Conservation (phyloP, 148 eudicot genomes). For the Cornus suecica region DNA sequence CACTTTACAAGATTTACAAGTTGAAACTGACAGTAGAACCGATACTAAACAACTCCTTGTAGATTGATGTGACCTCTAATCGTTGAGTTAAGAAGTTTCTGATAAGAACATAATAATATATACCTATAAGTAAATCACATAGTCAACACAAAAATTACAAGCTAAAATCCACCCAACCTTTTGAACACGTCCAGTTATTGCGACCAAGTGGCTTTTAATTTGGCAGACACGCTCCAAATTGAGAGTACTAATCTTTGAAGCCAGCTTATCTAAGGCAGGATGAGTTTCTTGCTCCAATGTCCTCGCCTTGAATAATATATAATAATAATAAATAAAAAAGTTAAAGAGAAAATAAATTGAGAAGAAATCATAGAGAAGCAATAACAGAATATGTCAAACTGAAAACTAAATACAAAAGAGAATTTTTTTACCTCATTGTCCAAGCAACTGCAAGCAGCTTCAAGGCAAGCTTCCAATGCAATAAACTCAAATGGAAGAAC, state of each 20-base stretch:
- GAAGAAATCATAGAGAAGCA: background rate
- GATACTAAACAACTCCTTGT: background rate
- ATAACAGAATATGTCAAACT: background rate
- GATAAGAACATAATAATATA: background rate
- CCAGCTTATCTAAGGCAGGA: constrained; percentile 96
- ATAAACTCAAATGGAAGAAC: constrained; percentile 96
- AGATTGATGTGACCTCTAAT: background rate
- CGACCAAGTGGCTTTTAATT: constrained; percentile 95
- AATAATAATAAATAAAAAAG: constrained; percentile 7
- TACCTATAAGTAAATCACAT: background rate
- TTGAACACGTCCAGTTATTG: constrained; percentile 97
- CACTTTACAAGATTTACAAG: background rate
- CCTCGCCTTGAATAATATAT: constrained; percentile 76
- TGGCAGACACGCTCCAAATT: constrained; percentile 98
- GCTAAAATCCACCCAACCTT: constrained; percentile 48
- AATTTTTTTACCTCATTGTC: constrained; percentile 62
- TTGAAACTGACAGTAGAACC: background rate
- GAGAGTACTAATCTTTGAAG: constrained; percentile 94
- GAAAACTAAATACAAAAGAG: background rate
- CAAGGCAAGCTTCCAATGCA: constrained; percentile 95
- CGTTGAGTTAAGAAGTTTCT: no score
- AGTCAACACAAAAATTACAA: background rate
- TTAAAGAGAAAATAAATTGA: constrained; percentile 3
- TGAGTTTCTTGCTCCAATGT: constrained; percentile 99
- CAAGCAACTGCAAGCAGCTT: constrained; percentile 90